These are phyloP conservation scores for Eutypella sp. DNA, from an alignment of 2,329 filamentous ascomycete species.

Conservation along the genomic window DNA sequence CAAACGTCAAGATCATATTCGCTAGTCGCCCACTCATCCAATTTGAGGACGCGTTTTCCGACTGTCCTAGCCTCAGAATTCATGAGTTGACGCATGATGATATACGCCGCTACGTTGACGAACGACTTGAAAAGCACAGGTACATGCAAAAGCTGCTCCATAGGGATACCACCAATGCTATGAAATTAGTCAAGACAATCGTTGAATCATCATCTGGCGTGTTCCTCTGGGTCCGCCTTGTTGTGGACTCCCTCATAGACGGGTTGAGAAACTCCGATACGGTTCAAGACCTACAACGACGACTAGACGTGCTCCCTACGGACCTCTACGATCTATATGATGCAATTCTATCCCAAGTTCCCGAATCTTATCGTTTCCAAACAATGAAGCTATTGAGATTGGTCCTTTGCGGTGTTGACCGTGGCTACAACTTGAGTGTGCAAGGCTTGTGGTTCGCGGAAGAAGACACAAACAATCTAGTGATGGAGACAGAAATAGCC, in stretches of 20 bases:
- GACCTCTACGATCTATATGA: conserved; percentile 16
- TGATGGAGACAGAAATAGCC: conserved; percentile 1
- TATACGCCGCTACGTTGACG: conserved; percentile 11
- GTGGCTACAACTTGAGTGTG: conserved; percentile 2
- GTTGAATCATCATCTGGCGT: conserved; percentile 11
- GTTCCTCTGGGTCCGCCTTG: conserved; percentile 18
- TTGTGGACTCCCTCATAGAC: conserved; percentile 11
- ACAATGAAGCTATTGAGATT: conserved; percentile 10
- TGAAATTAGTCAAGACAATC: conserved; percentile 7
- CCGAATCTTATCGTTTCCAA: conserved; percentile 5
- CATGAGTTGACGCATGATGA: conserved; percentile 15
- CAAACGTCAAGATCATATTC: conserved; percentile 15
- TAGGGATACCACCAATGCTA: conserved; percentile 2
- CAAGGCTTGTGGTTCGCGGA: conserved; percentile 17
- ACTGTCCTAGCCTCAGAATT: conserved; percentile 8
- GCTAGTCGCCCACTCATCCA: conserved; percentile 14
- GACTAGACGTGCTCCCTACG: conserved; percentile 11
- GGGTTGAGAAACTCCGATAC: conserved; percentile 15
- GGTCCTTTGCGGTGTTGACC: not conserved
- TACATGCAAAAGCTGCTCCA: conserved; percentile 9
- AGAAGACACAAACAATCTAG: conserved; percentile 6
- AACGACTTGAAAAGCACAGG: conserved; percentile 7
- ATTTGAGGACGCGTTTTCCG: conserved; percentile 10
- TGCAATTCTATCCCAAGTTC: conserved; percentile 9
- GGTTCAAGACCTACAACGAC: conserved; percentile 10